phyloP scores from a whole-genome alignment of 2,329 filamentous ascomycete genomes.

The Diaporthe sp. region DNA sequence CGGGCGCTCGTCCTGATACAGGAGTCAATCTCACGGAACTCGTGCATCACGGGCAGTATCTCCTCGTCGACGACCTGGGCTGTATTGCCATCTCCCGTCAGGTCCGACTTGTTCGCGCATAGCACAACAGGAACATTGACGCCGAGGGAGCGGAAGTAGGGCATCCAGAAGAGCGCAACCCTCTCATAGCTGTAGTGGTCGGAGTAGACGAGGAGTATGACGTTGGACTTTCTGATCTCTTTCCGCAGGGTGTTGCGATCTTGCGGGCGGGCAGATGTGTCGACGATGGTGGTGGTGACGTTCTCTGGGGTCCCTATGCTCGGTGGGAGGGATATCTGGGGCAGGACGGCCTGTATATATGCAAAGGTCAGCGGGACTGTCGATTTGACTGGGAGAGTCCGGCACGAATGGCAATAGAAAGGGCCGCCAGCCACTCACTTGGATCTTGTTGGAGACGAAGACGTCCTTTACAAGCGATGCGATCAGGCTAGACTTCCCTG shows the following conservation, averaged over 20 bases:
- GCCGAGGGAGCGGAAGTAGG: slow-evolving; percentile 96
- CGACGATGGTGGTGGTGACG: slow-evolving; percentile 97
- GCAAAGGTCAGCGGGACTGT: background rate
- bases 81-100: slow-evolving; percentile 80
- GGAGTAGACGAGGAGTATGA: slow-evolving; percentile 96
- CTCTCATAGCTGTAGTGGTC: slow-evolving; percentile 99
- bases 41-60: slow-evolving; percentile 97
- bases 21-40: slow-evolving; percentile 98
- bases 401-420: no score
- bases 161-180: slow-evolving; percentile 98
- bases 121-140: slow-evolving; percentile 98
- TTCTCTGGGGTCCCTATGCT: slow-evolving; percentile 95
- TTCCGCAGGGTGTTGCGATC: slow-evolving; percentile 91
- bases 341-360: slow-evolving; percentile 78
- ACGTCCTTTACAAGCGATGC: slow-evolving; percentile 97
- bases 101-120: slow-evolving; percentile 97
- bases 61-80: slow-evolving; percentile 94
- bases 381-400: no score
- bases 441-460: slow-evolving; percentile 96
- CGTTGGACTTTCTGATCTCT: slow-evolving; percentile 96
- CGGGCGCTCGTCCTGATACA: slow-evolving; percentile 95
- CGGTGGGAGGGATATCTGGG: slow-evolving; percentile 94
- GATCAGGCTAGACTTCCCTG: slow-evolving; percentile 94
- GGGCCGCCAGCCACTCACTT: slow-evolving; percentile 9
- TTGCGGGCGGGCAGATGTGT: slow-evolving; percentile 95